These are phyloP conservation scores for Quercus lobata DNA, from an alignment of 331 rosid genomes.

Conservation along the genomic window DNA sequence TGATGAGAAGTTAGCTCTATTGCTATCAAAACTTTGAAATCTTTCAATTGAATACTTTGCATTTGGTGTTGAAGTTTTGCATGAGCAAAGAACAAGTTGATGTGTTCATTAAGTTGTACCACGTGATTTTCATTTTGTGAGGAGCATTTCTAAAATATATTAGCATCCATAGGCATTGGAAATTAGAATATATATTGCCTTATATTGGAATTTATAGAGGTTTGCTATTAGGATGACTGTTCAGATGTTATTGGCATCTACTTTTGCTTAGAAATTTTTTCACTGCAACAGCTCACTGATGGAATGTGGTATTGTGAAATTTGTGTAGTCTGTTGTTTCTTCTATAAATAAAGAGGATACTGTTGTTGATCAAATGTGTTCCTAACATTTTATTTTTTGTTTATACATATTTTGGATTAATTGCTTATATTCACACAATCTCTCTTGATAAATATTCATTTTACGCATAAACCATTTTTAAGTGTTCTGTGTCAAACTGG, in stretches of 20 bases:
- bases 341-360: not conserved
- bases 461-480: no score
- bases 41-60: not conserved
- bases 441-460: no score
- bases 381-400: not conserved
- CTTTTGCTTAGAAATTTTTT: not conserved
- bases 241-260: not conserved
- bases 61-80: not conserved
- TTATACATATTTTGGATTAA: not conserved
- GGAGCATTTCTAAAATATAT: not conserved
- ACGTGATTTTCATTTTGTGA: not conserved
- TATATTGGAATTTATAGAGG: not conserved
- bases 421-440: no score
- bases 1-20: constrained; percentile 68
- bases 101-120: not conserved
- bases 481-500: no score
- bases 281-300: not conserved
- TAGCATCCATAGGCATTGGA: not conserved
- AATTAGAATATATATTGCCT: not conserved
- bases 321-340: not conserved
- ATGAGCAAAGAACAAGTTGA: not conserved
- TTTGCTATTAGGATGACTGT: not conserved
- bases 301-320: not conserved
- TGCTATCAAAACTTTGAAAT: constrained; percentile 54
- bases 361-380: not conserved